Conservation (phyloP, 148 eudicot species). For the Chenopodium quinoa region DNA sequence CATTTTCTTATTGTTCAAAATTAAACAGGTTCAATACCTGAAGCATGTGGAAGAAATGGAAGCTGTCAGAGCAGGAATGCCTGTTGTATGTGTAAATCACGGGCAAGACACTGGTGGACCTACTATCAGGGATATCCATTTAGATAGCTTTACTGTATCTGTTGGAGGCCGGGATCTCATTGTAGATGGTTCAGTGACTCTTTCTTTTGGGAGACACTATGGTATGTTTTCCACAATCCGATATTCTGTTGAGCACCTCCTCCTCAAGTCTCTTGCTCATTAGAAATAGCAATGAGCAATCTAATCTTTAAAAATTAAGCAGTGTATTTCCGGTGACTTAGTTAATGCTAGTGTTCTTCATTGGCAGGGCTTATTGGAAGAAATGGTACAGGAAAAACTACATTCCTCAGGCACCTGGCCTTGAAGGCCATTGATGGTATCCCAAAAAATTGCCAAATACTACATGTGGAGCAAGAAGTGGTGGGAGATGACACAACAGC, state of each 20-base stretch:
- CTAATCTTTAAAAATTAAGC: not conserved
- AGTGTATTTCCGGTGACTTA: not conserved
- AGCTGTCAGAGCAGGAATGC: constrained; percentile 97
- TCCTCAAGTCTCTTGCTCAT: not conserved
- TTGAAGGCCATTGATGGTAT: constrained; percentile 97
- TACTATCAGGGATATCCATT: constrained; percentile 74
- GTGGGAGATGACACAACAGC: constrained; percentile 86
- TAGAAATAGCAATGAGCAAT: not conserved
- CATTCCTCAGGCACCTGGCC: constrained; percentile 90
- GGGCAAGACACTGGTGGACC: constrained; percentile 60
- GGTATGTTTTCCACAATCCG: constrained; percentile 37
- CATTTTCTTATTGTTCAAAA: constrained; percentile 8
- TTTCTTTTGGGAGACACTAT: constrained; percentile 90
- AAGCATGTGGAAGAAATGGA: constrained; percentile 94
- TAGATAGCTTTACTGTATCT: constrained; percentile 89
- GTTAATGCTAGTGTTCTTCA: not conserved
- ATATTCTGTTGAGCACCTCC: not conserved
- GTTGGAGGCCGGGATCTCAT: constrained; percentile 99
- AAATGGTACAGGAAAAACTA: constrained; percentile 99
- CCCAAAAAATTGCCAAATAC: constrained; percentile 91
- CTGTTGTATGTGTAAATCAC: constrained; percentile 71
- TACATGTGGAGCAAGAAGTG: constrained; percentile 99
- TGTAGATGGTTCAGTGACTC: constrained; percentile 74
- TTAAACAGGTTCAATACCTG: constrained; percentile 69
- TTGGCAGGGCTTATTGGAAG: constrained; percentile 94